A percentile compares a stretch with the other conserved stretches of the same genome.
phyloP scores from a whole-genome alignment of 495 filamentous ascomycete species.

The Penicillium diatomitis region DNA sequence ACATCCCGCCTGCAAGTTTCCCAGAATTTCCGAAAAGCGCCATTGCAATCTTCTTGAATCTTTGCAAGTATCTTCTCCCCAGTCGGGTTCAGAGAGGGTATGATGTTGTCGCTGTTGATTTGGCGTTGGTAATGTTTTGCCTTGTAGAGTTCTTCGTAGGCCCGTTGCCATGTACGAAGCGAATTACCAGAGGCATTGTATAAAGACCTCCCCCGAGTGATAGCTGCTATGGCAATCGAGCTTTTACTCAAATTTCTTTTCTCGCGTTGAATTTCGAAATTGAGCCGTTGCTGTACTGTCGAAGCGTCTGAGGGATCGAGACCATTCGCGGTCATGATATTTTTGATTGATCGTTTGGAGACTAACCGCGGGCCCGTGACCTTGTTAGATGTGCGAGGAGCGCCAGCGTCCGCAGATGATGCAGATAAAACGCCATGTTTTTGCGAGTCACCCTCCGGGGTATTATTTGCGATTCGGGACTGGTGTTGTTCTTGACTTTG shows the following conservation, averaged over 20 bases:
- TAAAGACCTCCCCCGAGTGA: constrained; percentile 14
- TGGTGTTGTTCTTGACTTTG: background rate
- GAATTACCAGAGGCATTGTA: constrained; percentile 10
- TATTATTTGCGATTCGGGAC: background rate
- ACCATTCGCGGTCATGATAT: background rate
- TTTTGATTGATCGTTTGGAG: background rate
- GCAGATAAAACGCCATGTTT: background rate
- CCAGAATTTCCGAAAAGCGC: constrained; percentile 39
- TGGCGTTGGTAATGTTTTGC: constrained; percentile 15
- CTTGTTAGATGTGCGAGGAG: background rate
- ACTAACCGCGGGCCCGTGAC: background rate
- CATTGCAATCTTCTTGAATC: constrained; percentile 14
- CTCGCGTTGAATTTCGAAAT: constrained; percentile 9
- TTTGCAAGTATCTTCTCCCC: constrained; percentile 16
- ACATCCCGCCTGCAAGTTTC: constrained; percentile 8
- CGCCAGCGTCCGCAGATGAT: too few species aligned
- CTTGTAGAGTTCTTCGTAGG: constrained; percentile 17
- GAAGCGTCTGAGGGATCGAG: background rate
- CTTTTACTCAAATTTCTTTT: constrained; percentile 11
- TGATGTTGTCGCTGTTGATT: constrained; percentile 4
- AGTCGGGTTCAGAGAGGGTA: constrained; percentile 8
- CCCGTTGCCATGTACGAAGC: constrained; percentile 17
- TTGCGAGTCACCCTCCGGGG: background rate
- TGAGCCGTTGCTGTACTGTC: constrained; percentile 7
- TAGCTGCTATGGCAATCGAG: constrained; percentile 10